phyloP scores from a whole-genome alignment of 139 green algal genomes.

The Spirogloea muscicola region DNA sequence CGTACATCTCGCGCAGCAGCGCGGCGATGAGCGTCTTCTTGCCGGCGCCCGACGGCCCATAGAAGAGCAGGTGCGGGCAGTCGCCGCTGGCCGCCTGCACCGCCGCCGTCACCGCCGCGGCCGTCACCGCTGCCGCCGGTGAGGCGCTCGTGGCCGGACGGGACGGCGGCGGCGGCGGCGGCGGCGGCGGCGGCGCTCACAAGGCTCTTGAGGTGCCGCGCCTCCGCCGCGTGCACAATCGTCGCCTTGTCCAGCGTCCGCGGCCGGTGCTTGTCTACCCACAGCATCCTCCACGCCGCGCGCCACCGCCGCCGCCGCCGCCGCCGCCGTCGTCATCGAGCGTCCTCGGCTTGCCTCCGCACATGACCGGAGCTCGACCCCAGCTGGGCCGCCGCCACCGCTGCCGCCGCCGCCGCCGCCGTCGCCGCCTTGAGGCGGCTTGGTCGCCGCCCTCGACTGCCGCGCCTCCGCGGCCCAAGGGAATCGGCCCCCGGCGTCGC shows the following conservation, averaged over 20 bases:
- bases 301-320: conserved; percentile 68
- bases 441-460: no score
- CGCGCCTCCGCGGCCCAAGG: no score
- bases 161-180: no score
- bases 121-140: no score
- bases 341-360: conserved; percentile 61
- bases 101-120: no score
- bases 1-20: conserved; percentile 88
- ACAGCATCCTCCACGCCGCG: conserved; percentile 55
- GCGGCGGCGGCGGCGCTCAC: conserved; percentile 52
- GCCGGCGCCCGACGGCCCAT: conserved; percentile 85
- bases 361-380: no score
- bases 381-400: no score
- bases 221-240: conserved; percentile 67
- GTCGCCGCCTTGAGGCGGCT: no score
- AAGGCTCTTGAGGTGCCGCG: conserved; percentile 78
- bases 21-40: conserved; percentile 95
- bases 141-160: no score
- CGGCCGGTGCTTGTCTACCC: conserved; percentile 78
- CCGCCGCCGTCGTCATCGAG: conserved; percentile 70
- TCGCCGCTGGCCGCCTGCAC: conserved; percentile 75
- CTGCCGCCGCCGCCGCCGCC: no score
- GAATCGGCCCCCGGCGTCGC: no score
- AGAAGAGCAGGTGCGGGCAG: conserved; percentile 94
- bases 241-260: conserved; percentile 72